Evolutionary conservation across 2,329 filamentous ascomycete species (phyloP), one percentile per base, ranked within the genome.

Genomic region (Colletotrichum sp.): DNA sequence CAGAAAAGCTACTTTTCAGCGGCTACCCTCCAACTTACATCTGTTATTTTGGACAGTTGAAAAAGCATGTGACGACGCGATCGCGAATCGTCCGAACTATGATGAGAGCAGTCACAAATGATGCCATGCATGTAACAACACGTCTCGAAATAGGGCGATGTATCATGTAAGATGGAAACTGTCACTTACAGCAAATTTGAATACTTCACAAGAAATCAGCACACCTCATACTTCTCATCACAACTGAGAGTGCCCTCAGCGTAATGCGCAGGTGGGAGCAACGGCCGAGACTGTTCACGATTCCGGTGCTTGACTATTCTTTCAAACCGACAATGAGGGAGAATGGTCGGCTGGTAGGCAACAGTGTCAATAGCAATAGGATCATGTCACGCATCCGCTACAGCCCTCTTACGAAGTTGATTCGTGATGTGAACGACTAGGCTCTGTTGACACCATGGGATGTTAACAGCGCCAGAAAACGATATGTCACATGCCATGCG

Each of bases 211-310:
- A 48, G 44, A 48, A 15, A 22, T 48, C 44, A 22, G 8, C n/a
- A 22, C 3, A 2, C 2, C 13, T 13, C n/a, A 48, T 13, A 0
- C 4, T 22, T 12, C n/a, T 22, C 44, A 13, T 8, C 11, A 48
- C n/a, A 22, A 13, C 11, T 48, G 0, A 48, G 6, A 22, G 3
- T 22, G 9, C 4, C n/a, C 0, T 48, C 44, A 12, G 4, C 0
- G n/a, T 2, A 48, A 48, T 48, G n/a, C 2, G 44, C 19, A 22
- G 1, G n/a, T 13, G 11, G 13, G 6, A 4, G n/a, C 2, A 48
- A 22, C 2, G 2, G 44, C 7, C 8, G 3, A 48, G 44, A 48
- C 44, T 28, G 28, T 16, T 16, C 15, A 16, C 13, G 15, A 36
- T 7, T 16, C 2, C 34, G 13, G 34, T 16, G 6, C 3, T 36